These are phyloP conservation scores for Acanthamoeba triangularis DNA, from an alignment of 208 protist genomes.

Conservation along the genomic window DNA sequence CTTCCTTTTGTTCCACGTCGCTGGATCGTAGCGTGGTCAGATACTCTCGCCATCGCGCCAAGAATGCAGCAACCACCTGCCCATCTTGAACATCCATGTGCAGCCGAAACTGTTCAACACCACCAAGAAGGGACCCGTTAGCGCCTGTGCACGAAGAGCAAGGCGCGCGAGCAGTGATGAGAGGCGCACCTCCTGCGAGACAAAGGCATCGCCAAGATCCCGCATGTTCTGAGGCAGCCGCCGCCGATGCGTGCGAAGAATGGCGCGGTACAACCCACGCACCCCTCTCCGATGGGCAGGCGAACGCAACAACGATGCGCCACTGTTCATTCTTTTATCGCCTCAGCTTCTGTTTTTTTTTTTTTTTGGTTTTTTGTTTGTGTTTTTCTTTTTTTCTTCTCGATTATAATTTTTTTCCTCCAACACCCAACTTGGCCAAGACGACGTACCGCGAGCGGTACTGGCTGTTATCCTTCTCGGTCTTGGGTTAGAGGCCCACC, in stretches of 20 bases:
- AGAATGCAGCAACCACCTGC: conserved; percentile 7
- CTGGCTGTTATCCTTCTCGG: conserved; percentile 25
- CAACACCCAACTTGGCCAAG: too few species aligned
- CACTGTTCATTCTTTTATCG: conserved; percentile 40
- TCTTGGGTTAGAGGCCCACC: conserved; percentile 64
- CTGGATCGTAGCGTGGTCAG: background rate
- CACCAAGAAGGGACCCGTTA: background rate
- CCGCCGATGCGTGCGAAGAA: conserved; percentile 18
- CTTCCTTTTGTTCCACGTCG: background rate
- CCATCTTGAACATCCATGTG: conserved; percentile 15
- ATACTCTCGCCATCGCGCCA: conserved; percentile 13
- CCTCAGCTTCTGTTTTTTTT: too few species aligned
- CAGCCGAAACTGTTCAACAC: background rate
- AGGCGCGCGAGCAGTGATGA: background rate
- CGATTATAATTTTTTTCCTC: too few species aligned
- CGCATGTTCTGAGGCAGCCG: conserved; percentile 66
- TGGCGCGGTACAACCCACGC: conserved; percentile 63
- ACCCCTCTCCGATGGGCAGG: background rate
- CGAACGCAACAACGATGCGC: background rate
- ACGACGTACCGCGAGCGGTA: too few species aligned
- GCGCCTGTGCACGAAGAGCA: background rate
- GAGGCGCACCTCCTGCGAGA: conserved; percentile 54
- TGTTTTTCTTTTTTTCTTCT: too few species aligned
- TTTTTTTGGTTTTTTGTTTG: too few species aligned
- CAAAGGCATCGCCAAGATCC: conserved; percentile 56